Percentiles rank a stretch among this genome's conserved stretches.
These are phyloP conservation scores for Umbelopsis sp. DNA, from an alignment of 192 early-diverging fungal species.

Conservation along the genomic window DNA sequence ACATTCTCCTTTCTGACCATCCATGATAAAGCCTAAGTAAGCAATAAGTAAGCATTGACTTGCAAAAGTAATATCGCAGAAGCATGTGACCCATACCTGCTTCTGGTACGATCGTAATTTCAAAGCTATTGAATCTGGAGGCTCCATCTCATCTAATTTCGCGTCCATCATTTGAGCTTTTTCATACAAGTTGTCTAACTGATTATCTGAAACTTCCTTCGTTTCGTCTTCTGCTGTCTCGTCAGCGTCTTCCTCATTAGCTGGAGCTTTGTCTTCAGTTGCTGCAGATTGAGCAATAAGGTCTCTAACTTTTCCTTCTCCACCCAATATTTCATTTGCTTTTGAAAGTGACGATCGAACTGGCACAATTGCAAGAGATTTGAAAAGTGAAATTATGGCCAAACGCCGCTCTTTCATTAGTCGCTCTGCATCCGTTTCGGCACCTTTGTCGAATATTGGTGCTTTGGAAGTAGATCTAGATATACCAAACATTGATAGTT, in stretches of 20 bases:
- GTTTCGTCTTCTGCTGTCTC: conserved; percentile 34
- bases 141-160: conserved; percentile 47
- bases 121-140: conserved; percentile 46
- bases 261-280: background rate
- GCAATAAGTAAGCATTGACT: background rate
- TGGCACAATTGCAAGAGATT: conserved; percentile 23
- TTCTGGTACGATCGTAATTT: conserved; percentile 53
- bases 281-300: conserved; percentile 18
- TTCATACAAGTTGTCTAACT: conserved; percentile 56
- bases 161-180: conserved; percentile 56
- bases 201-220: conserved; percentile 53
- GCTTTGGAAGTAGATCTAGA: background rate
- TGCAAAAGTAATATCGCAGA: background rate
- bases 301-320: conserved; percentile 13
- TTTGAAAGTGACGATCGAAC: conserved; percentile 24
- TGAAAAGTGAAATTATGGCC: conserved; percentile 27
- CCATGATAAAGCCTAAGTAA: conserved; percentile 49
- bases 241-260: conserved; percentile 14
- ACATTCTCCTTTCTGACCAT: conserved; percentile 51
- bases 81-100: conserved; percentile 25
- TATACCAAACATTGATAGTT: background rate
- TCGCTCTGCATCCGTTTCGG: conserved; percentile 7
- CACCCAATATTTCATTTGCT: background rate
- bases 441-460: background rate
- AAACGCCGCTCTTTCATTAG: conserved; percentile 17